Evolutionary conservation across 2,329 filamentous ascomycete genomes (phyloP).

Genomic region (Botrytis pseudocinerea): DNA sequence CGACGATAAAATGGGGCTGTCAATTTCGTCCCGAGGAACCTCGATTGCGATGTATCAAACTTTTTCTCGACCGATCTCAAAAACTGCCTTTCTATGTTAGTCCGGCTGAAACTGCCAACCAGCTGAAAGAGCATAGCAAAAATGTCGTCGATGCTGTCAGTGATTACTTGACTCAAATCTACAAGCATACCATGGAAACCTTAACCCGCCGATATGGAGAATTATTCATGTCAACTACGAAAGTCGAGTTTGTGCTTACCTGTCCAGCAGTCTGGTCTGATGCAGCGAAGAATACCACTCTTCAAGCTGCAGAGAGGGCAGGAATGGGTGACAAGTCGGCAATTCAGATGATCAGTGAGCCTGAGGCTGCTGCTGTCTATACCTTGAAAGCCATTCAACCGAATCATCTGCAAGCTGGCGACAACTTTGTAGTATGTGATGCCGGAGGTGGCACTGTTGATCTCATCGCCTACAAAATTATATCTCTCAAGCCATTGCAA

Average conservation of each 20-base stretch:
- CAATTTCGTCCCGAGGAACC: conserved; percentile 78
- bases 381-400: conserved; percentile 78
- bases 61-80: conserved; percentile 78
- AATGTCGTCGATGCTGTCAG: conserved; percentile 77
- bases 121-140: conserved; percentile 72
- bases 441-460: conserved; percentile 64
- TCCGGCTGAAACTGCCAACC: conserved; percentile 72
- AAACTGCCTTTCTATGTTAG: conserved; percentile 80
- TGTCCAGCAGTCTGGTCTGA: conserved; percentile 85
- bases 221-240: conserved; percentile 74
- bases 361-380: conserved; percentile 77
- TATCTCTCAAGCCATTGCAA: conserved; percentile 67
- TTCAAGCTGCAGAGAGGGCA: conserved; percentile 74
- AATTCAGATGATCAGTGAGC: conserved; percentile 78
- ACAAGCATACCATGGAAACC: conserved; percentile 77
- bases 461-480: conserved; percentile 80
- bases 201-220: conserved; percentile 73
- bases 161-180: conserved; percentile 76
- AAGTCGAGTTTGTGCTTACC: conserved; percentile 77
- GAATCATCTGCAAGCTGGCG: conserved; percentile 68
- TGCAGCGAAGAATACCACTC: conserved; percentile 78
- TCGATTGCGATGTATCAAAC: conserved; percentile 77
- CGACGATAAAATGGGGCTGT: conserved; percentile 73
- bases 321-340: conserved; percentile 72
- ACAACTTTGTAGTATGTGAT: conserved; percentile 60